phyloP scores from a whole-genome alignment of 768 basidiomycete genomes.

The Tulasnella sp. region DNA sequence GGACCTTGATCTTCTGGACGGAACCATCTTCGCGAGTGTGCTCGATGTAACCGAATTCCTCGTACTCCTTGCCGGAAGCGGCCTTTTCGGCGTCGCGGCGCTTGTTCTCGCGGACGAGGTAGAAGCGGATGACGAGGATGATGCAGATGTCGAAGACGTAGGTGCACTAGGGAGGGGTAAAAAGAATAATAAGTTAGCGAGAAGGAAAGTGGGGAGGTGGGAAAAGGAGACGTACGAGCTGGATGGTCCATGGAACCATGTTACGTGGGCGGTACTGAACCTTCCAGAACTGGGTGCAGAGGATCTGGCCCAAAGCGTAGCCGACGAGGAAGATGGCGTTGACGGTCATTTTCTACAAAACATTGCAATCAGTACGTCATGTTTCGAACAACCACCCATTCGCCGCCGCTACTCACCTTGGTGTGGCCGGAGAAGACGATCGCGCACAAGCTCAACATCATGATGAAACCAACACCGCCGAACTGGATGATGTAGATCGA shows the following conservation, averaged over 20 bases:
- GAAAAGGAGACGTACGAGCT: neutral
- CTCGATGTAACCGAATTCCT: constrained; percentile 20
- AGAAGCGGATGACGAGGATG: constrained; percentile 18
- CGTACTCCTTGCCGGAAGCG: constrained; percentile 16
- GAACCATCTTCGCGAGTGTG: constrained; percentile 6
- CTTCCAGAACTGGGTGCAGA: constrained; percentile 23
- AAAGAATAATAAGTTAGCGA: neutral
- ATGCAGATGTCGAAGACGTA: constrained; percentile 13
- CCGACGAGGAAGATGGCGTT: constrained; percentile 23
- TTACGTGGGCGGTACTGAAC: constrained; percentile 21
- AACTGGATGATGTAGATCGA: constrained; percentile 18
- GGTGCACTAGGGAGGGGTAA: constrained; percentile 5
- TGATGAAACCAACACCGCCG: constrained; percentile 15
- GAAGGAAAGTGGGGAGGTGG: neutral
- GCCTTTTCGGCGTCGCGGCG: constrained; percentile 21
- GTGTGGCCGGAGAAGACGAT: constrained; percentile 19
- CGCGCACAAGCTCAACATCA: constrained; percentile 5
- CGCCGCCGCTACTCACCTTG: neutral
- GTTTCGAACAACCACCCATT: neutral
- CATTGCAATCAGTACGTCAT: neutral
- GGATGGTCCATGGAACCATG: constrained; percentile 22
- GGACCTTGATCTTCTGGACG: constrained; percentile 15
- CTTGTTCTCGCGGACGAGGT: constrained; percentile 23
- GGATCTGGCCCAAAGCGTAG: constrained; percentile 20
- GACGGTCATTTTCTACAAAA: constrained; percentile 18